Evolutionary conservation across 2,329 filamentous ascomycete species (phyloP).

Genomic region (Paraconiothyrium sp.): DNA sequence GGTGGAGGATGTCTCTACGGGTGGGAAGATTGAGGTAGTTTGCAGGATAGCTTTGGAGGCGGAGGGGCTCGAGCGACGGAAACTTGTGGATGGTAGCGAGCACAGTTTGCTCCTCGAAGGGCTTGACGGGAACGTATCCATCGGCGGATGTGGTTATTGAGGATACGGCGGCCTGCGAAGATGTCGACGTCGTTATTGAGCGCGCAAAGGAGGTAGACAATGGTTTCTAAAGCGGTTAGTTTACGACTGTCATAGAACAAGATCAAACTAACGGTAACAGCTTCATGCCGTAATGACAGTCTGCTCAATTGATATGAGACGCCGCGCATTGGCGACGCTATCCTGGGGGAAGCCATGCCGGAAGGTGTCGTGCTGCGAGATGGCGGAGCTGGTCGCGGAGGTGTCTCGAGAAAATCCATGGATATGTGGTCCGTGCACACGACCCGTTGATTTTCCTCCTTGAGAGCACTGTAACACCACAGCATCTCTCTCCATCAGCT

Average conservation of each 20-base stretch:
- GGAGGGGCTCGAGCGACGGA: constrained; percentile 83
- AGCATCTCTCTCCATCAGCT: constrained; percentile 20
- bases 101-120: constrained; percentile 62
- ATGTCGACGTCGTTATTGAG: constrained; percentile 54
- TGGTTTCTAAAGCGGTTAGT: constrained; percentile 39
- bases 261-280: constrained; percentile 56
- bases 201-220: constrained; percentile 35
- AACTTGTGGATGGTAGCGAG: constrained; percentile 90
- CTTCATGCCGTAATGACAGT: constrained; percentile 40
- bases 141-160: constrained; percentile 53
- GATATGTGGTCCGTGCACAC: constrained; percentile 23
- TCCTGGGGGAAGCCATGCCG: constrained; percentile 53
- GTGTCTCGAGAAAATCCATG: constrained; percentile 29
- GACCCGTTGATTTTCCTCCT: constrained; percentile 32
- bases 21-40: constrained; percentile 88
- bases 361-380: constrained; percentile 31
- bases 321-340: constrained; percentile 49
- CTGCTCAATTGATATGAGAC: constrained; percentile 41
- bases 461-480: constrained; percentile 21
- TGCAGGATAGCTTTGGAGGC: constrained; percentile 79
- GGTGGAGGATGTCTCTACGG: constrained; percentile 89
- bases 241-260: constrained; percentile 46
- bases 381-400: constrained; percentile 43
- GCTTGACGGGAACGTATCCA: constrained; percentile 46
- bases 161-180: constrained; percentile 66